Conservation (phyloP, 2,329 filamentous ascomycete species). For the Zasmidium angulare region DNA sequence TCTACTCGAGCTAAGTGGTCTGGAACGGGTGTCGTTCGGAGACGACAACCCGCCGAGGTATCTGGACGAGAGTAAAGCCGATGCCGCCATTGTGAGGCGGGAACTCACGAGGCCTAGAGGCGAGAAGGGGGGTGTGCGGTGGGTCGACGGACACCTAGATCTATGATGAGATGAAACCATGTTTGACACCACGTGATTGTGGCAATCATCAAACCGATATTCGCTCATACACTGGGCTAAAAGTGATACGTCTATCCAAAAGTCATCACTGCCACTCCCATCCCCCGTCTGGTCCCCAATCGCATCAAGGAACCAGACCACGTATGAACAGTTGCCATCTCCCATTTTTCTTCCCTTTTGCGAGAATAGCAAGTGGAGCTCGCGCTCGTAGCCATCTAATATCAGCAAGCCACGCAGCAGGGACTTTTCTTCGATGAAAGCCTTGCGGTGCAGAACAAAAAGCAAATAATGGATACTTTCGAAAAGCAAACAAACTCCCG, state of each 20-base stretch:
- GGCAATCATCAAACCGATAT: too few species aligned
- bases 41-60: slow-evolving; percentile 12
- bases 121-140: slow-evolving; percentile 21
- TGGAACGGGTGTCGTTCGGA: slow-evolving; percentile 26
- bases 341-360: neutral
- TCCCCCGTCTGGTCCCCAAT: neutral
- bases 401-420: neutral
- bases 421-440: neutral
- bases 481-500: neutral
- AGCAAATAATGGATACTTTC: neutral
- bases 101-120: slow-evolving; percentile 26
- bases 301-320: neutral
- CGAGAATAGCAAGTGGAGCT: neutral
- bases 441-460: neutral
- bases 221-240: too few species aligned
- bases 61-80: slow-evolving; percentile 22
- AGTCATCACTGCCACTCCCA: neutral
- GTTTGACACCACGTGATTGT: too few species aligned
- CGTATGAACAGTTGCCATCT: neutral
- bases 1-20: slow-evolving; percentile 28
- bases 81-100: slow-evolving; percentile 23
- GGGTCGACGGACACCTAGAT: slow-evolving; percentile 25
- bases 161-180: slow-evolving; percentile 17
- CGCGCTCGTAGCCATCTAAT: slow-evolving; percentile 3
- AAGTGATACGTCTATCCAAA: neutral